Conservation (phyloP, 495 filamentous ascomycete genomes). For the Neurospora sp. region DNA sequence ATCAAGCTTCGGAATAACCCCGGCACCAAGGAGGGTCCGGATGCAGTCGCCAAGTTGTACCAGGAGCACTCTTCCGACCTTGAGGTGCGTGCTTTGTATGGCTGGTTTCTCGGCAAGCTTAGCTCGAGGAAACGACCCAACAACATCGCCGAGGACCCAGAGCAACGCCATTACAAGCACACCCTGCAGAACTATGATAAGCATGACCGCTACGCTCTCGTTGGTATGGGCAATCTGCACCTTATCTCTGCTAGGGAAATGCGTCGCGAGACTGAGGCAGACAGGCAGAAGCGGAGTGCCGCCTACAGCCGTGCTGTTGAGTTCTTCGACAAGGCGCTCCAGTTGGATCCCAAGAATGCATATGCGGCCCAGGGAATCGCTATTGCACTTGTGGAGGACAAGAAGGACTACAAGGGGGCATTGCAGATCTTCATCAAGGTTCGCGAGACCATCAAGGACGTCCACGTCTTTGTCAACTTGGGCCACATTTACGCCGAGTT, state of each 20-base stretch:
- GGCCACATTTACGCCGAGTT: slow-evolving; percentile 87
- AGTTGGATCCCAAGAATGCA: slow-evolving; percentile 84
- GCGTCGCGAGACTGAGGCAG: slow-evolving; percentile 76
- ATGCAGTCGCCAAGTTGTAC: slow-evolving; percentile 70
- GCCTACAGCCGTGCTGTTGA: slow-evolving; percentile 87
- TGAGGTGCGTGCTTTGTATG: slow-evolving; percentile 84
- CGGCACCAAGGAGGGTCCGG: slow-evolving; percentile 66
- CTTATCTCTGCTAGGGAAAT: slow-evolving; percentile 83
- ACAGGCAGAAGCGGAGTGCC: slow-evolving; percentile 80
- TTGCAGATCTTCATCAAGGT: slow-evolving; percentile 82
- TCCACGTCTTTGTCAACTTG: slow-evolving; percentile 79
- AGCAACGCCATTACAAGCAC: slow-evolving; percentile 91
- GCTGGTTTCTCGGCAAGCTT: slow-evolving; percentile 76
- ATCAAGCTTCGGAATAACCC: slow-evolving; percentile 78
- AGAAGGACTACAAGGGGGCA: slow-evolving; percentile 70
- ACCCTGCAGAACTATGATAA: slow-evolving; percentile 90
- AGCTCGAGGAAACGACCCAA: slow-evolving; percentile 67
- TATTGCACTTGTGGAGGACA: slow-evolving; percentile 88
- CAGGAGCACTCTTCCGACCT: slow-evolving; percentile 70
- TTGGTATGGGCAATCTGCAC: slow-evolving; percentile 93
- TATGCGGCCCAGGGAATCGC: slow-evolving; percentile 93
- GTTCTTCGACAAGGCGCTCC: slow-evolving; percentile 95
- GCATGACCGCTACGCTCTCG: slow-evolving; percentile 88
- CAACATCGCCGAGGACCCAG: slow-evolving; percentile 80
- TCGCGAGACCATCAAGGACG: slow-evolving; percentile 76